Base-by-base conservation (phyloP, 164 flowering plant species). In the Dillenia turbinata region DNA sequence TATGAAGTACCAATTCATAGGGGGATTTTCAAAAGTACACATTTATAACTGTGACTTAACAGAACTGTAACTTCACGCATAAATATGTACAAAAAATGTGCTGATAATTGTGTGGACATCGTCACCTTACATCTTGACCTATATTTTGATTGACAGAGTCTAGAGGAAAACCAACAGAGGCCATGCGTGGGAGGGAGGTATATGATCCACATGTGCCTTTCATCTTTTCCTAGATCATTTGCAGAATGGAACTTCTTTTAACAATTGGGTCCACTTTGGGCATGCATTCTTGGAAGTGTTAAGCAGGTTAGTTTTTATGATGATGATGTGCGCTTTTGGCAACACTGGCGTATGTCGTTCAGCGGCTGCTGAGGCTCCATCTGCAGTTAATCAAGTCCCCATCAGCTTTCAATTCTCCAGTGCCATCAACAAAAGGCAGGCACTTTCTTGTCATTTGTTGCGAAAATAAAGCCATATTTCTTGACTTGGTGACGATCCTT, bases 151-250 rank as follows among this genome's bases (percentile, higher is more conserved):
- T 68, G 47, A 14, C 63, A 91, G 99, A 89, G 51, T 49, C 85
- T 44, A 91, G 66, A 80, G 96, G 86, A 53, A 94, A 94, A 68
- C 93, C 99, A 8, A 84, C 97, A 8, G 99, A 94, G 70, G 96
- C 97, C 66, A 91, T 94, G 52, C 88, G 94, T 13, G 99, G n/a
- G 99, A 54, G 99, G 97, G 69, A 94, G 98, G 98, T 94, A 78
- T 67, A 57, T n/a, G 58, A 56, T 62, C 65, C 64, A 44, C 44
- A 17, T 52, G 16, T 63, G 12, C 15, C 54, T 10, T 59, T 57
- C 49, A 45, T 9, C 50, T 3, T 58, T 44, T 57, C 4, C 24
- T 47, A 50, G 46, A 59, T 52, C 22, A 6, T 12, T 40, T 58
- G 17, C 51, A 14, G 46, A 0, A 1, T 65, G 46, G n/a, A 22